Base-by-base conservation (phyloP, 805 yeast genomes). In the Sungouiozyma ichnusensis region DNA sequence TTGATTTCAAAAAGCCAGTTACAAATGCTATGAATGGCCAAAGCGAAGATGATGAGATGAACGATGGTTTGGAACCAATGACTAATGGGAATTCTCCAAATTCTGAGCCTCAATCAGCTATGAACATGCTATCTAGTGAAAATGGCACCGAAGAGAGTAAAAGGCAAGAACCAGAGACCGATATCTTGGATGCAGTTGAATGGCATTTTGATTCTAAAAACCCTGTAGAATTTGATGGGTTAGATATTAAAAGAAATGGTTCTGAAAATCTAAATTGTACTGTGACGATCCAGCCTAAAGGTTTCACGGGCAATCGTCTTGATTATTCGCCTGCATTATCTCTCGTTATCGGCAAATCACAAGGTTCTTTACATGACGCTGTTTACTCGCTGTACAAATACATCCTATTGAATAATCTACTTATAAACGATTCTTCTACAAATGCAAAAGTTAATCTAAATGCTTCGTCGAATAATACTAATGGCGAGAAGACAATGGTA, bases 211-310 rank as follows among this genome's bases (percentile, higher is more conserved):
- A 79, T 44, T 63, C 71, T 4, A 61, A 62, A 33, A 57, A 62
- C 43, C 59, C 67, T 14, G 73, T 72, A 0, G 76, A 78, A 41
- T 90, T 90, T 58, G 97, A 92, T 61, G 97, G 94, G 1, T 64
- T 92, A 43, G 97, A 88, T 57, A 75, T 92, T 43, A 82, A 82
- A 54, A 76, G 98, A 53, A 67, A 73, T 15, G 97, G 97, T 2
- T 64, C 69, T 18, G 72, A 70, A 44, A 79, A 79, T 44, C 66
- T 88, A 38, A 70, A 74, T 36, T 76, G 84, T 39, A 76, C 76
- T 43, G 79, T 92, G 43, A 83, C 86, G 3, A 72, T 92, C 43
- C 88, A 88, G 64, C 80, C 86, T 41, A 84, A 83, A 55, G 84
- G 81, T 53, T 76, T 72, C 46, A 85, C 95, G 5, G 73, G 79